These are phyloP conservation scores for Clonostachys chloroleuca DNA, from an alignment of 2,329 filamentous ascomycete species.

Conservation along the genomic window DNA sequence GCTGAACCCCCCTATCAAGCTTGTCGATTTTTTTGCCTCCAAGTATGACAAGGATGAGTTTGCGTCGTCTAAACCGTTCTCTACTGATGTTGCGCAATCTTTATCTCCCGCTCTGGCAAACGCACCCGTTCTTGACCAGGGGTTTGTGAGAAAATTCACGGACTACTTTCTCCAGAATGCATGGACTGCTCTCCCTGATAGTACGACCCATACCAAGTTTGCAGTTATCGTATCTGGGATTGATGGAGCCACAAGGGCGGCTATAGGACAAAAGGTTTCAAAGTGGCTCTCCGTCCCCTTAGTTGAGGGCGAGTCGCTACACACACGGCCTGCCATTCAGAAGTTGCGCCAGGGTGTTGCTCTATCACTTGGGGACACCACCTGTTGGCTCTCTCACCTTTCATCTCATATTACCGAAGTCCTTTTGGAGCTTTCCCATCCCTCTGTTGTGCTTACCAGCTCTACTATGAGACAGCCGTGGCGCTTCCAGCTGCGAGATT, in stretches of 20 bases:
- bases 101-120: conserved; percentile 37
- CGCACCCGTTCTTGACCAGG: conserved; percentile 21
- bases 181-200: conserved; percentile 15
- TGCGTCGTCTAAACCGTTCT: conserved; percentile 32
- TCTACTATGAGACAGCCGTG: conserved; percentile 27
- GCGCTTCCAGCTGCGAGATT: conserved; percentile 20
- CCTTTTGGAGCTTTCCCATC: conserved; percentile 15
- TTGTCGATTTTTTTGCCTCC: conserved; percentile 43
- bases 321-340: conserved; percentile 21
- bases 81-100: conserved; percentile 28
- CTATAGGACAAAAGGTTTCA: conserved; percentile 21
- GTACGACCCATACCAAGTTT: conserved; percentile 17
- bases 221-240: conserved; percentile 29
- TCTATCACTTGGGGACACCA: conserved; percentile 22
- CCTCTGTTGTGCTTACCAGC: conserved; percentile 26
- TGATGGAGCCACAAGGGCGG: conserved; percentile 33
- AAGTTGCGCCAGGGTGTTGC: conserved; percentile 20
- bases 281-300: conserved; percentile 19
- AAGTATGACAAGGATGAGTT: conserved; percentile 28
- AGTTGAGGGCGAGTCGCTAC: conserved; percentile 33
- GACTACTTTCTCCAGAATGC: conserved; percentile 23
- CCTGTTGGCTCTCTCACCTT: conserved; percentile 20
- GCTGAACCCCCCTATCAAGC: conserved; percentile 45
- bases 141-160: conserved; percentile 30
- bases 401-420: conserved; percentile 12